A percentile compares a stretch with the other conserved stretches of the same genome.
These are phyloP conservation scores for Geotrichum siamense DNA, from an alignment of 1,139 yeast species.

Conservation along the genomic window DNA sequence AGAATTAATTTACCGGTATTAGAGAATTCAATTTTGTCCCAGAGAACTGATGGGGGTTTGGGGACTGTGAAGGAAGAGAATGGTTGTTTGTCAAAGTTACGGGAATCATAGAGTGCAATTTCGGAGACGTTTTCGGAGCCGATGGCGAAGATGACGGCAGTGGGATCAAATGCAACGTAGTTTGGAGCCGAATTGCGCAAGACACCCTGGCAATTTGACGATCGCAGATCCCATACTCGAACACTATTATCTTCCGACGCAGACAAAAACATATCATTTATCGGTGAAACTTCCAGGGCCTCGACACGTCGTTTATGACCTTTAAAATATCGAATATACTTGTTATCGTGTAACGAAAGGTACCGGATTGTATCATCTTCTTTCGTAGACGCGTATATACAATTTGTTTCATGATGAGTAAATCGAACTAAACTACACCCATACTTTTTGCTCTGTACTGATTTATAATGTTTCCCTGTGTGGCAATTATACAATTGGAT, in stretches of 20 bases:
- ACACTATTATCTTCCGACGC: conserved; percentile 74
- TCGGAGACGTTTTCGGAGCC: conserved; percentile 46
- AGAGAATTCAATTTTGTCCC: conserved; percentile 74
- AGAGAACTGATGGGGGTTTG: conserved; percentile 27
- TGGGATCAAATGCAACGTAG: conserved; percentile 68
- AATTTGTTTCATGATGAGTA: conserved; percentile 66
- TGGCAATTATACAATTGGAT: conserved; percentile 77
- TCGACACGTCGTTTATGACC: conserved; percentile 80
- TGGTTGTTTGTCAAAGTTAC: conserved; percentile 51
- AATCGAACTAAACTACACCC: conserved; percentile 86
- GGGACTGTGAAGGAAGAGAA: conserved; percentile 42
- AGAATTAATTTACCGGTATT: conserved; percentile 72
- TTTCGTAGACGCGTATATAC: conserved; percentile 79
- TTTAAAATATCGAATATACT: conserved; percentile 72
- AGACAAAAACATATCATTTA: conserved; percentile 58
- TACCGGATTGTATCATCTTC: conserved; percentile 55
- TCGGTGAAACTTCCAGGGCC: conserved; percentile 66
- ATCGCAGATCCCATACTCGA: conserved; percentile 77
- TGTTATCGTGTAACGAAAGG: conserved; percentile 68
- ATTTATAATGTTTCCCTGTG: conserved; percentile 46
- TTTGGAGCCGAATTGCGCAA: conserved; percentile 52
- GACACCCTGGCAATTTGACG: conserved; percentile 47
- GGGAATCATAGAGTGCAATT: conserved; percentile 54
- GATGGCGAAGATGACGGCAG: conserved; percentile 72
- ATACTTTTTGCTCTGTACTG: conserved; percentile 78